phyloP scores from a whole-genome alignment of 2,329 filamentous ascomycete species.

The Trichoderma sp. region DNA sequence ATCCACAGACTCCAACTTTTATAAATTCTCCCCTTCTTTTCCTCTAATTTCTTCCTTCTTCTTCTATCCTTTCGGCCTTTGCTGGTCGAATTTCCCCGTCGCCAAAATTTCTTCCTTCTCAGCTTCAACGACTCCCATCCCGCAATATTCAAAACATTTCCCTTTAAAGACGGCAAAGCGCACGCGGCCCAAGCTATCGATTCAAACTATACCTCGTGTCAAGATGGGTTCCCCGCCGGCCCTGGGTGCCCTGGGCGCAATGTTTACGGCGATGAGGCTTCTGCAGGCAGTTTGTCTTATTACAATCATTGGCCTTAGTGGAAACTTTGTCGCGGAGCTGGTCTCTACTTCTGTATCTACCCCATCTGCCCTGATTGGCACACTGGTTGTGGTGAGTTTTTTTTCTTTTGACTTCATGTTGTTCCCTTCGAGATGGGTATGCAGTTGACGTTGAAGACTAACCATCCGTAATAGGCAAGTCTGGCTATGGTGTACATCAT shows the following conservation, averaged over 20 bases:
- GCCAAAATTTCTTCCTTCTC: slow-evolving; percentile 43
- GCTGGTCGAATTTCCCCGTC: background rate
- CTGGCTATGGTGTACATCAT: slow-evolving; percentile 78
- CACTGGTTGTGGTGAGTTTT: slow-evolving; percentile 79
- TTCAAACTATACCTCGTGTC: slow-evolving; percentile 44
- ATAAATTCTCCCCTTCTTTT: background rate
- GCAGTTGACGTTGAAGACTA: background rate
- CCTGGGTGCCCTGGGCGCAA: slow-evolving; percentile 74
- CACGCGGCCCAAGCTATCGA: slow-evolving; percentile 48
- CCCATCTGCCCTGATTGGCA: slow-evolving; percentile 75
- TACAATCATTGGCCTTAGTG: slow-evolving; percentile 76
- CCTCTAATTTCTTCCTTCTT: slow-evolving; percentile 31
- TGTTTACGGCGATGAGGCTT: slow-evolving; percentile 73
- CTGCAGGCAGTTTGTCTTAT: slow-evolving; percentile 74
- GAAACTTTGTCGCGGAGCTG: slow-evolving; percentile 82
- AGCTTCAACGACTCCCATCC: slow-evolving; percentile 39
- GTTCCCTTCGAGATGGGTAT: background rate
- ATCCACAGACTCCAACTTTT: background rate
- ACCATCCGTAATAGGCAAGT: slow-evolving; percentile 52
- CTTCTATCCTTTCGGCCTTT: slow-evolving; percentile 13
- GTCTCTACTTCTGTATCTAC: slow-evolving; percentile 66
- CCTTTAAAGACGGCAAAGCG: slow-evolving; percentile 47
- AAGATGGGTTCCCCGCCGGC: slow-evolving; percentile 54
- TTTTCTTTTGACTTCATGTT: slow-evolving; percentile 41
- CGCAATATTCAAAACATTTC: slow-evolving; percentile 49